Evolutionary conservation across 257 asterid species (phyloP).

Genomic region (Echium plantagineum): DNA sequence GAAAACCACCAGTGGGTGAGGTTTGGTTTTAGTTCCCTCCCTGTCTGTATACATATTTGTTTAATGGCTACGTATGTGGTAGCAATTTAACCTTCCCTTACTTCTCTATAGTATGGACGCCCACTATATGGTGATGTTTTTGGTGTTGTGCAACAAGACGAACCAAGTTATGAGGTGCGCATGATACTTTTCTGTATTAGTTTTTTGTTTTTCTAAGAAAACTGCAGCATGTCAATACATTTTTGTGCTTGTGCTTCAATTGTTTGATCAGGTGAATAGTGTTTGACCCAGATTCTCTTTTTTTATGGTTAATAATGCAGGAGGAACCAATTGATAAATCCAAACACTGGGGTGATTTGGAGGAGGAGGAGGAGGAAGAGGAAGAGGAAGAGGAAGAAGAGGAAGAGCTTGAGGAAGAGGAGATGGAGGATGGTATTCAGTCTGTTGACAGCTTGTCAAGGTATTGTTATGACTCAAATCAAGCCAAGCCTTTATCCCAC

Average conservation of each 20-base stretch:
- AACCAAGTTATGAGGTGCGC: slow-evolving; percentile 64
- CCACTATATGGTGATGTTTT: slow-evolving; percentile 94
- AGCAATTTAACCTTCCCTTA: background rate
- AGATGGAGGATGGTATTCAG: slow-evolving; percentile 74
- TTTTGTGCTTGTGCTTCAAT: background rate
- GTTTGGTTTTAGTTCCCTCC: slow-evolving; percentile 24
- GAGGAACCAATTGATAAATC: slow-evolving; percentile 87
- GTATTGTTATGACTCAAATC: slow-evolving; percentile 13
- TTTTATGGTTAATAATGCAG: slow-evolving; percentile 21
- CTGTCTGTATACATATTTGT: slow-evolving; percentile 1
- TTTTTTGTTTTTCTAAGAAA: background rate
- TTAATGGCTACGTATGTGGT: background rate
- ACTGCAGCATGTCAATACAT: background rate
- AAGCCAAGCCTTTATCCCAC: no score
- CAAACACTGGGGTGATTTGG: slow-evolving; percentile 97
- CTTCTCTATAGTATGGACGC: slow-evolving; percentile 48
- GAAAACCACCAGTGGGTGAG: slow-evolving; percentile 97
- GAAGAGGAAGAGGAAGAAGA: slow-evolving; percentile 70
- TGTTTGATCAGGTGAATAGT: background rate
- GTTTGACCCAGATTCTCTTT: background rate
- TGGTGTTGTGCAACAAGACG: slow-evolving; percentile 77
- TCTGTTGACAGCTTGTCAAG: slow-evolving; percentile 90
- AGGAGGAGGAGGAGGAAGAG: slow-evolving; percentile 85
- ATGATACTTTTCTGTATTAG: background rate
- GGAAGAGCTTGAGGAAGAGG: slow-evolving; percentile 74